Conservation (phyloP, 2,329 filamentous ascomycete genomes). For the Allantophomopsis lycopodina region DNA sequence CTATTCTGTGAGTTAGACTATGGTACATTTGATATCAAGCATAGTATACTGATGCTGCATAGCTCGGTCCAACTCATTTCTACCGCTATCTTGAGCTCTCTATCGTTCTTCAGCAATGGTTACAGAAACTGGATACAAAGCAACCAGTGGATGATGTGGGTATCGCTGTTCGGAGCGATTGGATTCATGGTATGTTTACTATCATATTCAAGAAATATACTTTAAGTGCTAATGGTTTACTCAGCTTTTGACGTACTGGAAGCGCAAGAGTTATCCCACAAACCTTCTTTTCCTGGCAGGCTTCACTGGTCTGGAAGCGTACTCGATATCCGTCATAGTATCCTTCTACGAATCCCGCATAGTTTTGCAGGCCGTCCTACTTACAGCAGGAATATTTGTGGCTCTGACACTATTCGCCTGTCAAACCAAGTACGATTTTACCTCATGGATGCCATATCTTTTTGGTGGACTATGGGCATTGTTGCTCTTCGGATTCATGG, state of each 20-base stretch:
- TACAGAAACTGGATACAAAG: conserved; percentile 83
- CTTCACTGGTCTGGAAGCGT: conserved; percentile 88
- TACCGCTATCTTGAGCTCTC: conserved; percentile 64
- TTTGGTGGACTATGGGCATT: conserved; percentile 84
- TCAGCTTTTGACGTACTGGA: conserved; percentile 74
- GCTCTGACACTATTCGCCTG: conserved; percentile 80
- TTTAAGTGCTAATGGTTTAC: too few relatives aligned
- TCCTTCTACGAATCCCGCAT: conserved; percentile 77
- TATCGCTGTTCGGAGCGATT: conserved; percentile 73
- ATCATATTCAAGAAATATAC: too few relatives aligned
- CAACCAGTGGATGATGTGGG: conserved; percentile 73
- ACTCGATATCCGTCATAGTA: conserved; percentile 83
- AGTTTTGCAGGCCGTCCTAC: conserved; percentile 78
- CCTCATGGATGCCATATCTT: conserved; percentile 89
- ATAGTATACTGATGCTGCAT: not conserved
- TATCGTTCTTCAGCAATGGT: conserved; percentile 69
- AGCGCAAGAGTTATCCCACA: conserved; percentile 86
- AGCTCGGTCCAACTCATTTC: conserved; percentile 80
- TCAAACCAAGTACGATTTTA: conserved; percentile 98
- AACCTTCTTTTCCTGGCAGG: conserved; percentile 85
- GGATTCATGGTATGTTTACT: conserved; percentile 43
- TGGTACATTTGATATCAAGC: not conserved
- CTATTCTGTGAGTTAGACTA: conserved; percentile 55
- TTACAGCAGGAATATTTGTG: conserved; percentile 75
- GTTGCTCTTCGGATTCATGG: conserved; percentile 86